A percentile compares a stretch with the other conserved stretches of the same genome.
These are phyloP conservation scores for Penicillium hesseltinei DNA, from an alignment of 2,329 filamentous ascomycete species.

Conservation along the genomic window DNA sequence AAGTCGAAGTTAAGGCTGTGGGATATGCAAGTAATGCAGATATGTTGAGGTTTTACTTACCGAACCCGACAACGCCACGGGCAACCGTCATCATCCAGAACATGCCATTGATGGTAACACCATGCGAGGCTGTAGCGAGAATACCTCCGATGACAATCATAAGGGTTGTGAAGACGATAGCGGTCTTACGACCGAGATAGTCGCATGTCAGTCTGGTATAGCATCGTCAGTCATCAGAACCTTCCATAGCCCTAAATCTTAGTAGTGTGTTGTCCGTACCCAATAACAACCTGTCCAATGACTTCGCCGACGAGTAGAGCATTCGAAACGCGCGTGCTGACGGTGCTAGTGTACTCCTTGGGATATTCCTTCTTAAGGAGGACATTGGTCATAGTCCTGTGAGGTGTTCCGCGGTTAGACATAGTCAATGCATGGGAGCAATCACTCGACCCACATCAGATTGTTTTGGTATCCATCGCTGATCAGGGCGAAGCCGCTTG, in stretches of 20 bases:
- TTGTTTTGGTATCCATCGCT: constrained; percentile 35
- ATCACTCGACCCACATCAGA: constrained; percentile 23
- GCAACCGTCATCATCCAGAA: constrained; percentile 55
- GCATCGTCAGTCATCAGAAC: background rate
- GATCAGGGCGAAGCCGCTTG: constrained; percentile 30
- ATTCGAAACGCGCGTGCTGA: constrained; percentile 33
- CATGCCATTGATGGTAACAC: constrained; percentile 49
- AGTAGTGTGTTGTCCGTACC: constrained; percentile 12
- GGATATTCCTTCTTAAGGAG: constrained; percentile 29
- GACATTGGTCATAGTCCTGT: constrained; percentile 32
- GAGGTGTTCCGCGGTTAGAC: background rate
- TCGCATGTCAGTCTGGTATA: constrained; percentile 41
- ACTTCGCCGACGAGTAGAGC: constrained; percentile 30
- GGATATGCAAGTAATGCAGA: background rate
- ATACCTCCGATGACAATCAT: constrained; percentile 50
- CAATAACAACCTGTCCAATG: constrained; percentile 28
- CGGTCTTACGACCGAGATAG: constrained; percentile 47
- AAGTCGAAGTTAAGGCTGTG: too few relatives aligned
- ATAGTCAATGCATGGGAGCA: background rate
- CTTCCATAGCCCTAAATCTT: background rate
- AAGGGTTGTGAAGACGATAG: constrained; percentile 47
- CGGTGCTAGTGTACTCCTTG: constrained; percentile 24
- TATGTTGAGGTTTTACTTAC: constrained; percentile 16
- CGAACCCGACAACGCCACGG: constrained; percentile 50
- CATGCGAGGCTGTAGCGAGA: constrained; percentile 47